phyloP scores from a whole-genome alignment of 495 filamentous ascomycete species.

The Poronia punctata region DNA sequence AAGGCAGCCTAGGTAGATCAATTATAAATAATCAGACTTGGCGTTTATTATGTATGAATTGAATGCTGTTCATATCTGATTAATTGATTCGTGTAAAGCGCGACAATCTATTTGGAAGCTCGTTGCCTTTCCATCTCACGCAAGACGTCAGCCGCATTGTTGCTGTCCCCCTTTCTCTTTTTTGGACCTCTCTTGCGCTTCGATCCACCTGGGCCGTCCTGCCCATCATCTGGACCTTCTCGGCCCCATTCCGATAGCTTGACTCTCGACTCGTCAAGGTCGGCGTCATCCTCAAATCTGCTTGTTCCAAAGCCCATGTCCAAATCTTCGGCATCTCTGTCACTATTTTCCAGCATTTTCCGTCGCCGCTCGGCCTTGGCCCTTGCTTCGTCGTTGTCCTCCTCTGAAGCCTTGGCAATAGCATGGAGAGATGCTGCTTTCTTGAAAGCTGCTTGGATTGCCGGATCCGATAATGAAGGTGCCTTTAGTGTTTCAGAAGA shows the following conservation, averaged over 20 bases:
- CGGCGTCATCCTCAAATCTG: constrained; percentile 73
- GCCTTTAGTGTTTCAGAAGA: constrained; percentile 42
- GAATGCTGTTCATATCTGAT: too few species aligned
- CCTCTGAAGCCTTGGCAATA: constrained; percentile 34
- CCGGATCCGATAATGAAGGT: constrained; percentile 61
- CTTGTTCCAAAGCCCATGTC: constrained; percentile 90
- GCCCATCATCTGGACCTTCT: constrained; percentile 47
- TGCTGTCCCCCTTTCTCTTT: constrained; percentile 80
- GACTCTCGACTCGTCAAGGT: constrained; percentile 51
- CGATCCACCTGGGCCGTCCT: constrained; percentile 36
- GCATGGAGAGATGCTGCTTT: constrained; percentile 71
- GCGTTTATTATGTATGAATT: too few species aligned
- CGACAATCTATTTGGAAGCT: constrained; percentile 13
- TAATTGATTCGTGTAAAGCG: too few species aligned
- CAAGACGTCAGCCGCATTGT: constrained; percentile 75
- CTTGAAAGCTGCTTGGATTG: constrained; percentile 75
- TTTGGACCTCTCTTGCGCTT: constrained; percentile 77
- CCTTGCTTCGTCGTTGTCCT: constrained; percentile 32
- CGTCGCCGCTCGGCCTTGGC: constrained; percentile 58
- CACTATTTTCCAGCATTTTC: constrained; percentile 67
- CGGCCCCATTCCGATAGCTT: constrained; percentile 61
- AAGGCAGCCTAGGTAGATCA: too few species aligned
- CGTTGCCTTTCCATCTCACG: constrained; percentile 63
- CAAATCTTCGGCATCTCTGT: constrained; percentile 84
- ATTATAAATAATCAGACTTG: too few species aligned